phyloP scores from a whole-genome alignment of 306 rosid species.

The Lathyrus sativus region DNA sequence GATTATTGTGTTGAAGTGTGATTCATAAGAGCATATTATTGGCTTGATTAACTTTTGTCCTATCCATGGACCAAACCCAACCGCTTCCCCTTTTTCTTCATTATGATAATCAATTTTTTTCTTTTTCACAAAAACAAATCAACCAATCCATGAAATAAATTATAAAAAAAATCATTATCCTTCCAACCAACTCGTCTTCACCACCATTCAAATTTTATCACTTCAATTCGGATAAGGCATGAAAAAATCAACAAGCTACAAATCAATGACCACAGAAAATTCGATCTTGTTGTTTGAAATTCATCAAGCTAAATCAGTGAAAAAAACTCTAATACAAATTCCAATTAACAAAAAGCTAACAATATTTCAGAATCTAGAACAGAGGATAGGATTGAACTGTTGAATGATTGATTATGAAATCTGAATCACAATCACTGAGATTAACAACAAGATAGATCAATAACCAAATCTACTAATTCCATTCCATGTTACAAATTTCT shows the following conservation, averaged over 20 bases:
- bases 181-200: background rate
- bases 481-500: background rate
- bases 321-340: background rate
- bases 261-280: background rate
- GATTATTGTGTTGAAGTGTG: background rate
- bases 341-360: background rate
- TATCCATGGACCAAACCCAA: background rate
- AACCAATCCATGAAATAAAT: background rate
- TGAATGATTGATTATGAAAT: background rate
- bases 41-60: background rate
- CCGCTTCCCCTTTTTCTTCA: background rate
- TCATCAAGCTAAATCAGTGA: background rate
- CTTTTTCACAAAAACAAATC: background rate
- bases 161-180: background rate
- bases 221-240: constrained; percentile 1
- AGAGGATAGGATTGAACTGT: background rate
- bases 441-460: background rate
- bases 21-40: background rate
- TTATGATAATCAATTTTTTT: background rate
- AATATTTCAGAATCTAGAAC: background rate
- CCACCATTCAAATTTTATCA: background rate
- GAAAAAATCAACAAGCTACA: constrained; percentile 27
- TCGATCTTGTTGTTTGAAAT: background rate
- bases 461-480: background rate
- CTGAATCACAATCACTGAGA: background rate